A percentile compares a stretch with the other conserved stretches of the same genome.
Evolutionary conservation across 208 protist genomes (phyloP).

Genomic region (Strigomonas culicis): DNA sequence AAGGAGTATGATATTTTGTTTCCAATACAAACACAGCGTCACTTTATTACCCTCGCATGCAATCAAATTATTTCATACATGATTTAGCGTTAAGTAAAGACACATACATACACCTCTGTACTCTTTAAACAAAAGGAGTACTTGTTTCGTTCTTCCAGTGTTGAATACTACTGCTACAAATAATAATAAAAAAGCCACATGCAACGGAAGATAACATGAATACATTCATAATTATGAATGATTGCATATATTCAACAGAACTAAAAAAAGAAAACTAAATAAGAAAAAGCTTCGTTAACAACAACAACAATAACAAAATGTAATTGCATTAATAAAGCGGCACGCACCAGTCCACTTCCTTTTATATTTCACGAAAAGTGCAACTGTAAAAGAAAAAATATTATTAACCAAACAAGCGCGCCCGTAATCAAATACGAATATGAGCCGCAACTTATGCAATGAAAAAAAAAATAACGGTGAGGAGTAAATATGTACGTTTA

Average conservation of each 20-base stretch:
- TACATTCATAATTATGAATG: conserved; percentile 1
- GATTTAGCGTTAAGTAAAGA: no score
- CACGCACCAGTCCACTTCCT: background rate
- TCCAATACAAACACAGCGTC: no score
- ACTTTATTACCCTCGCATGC: no score
- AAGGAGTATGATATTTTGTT: no score
- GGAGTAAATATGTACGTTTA: background rate
- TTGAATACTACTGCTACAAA: no score
- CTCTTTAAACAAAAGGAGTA: no score
- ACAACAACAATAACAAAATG: conserved; percentile 12
- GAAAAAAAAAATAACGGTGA: background rate
- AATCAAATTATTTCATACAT: no score
- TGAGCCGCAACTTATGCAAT: background rate
- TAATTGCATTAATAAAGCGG: conserved; percentile 6
- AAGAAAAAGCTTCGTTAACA: background rate
- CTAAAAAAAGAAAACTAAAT: background rate
- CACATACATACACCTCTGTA: no score
- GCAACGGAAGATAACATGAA: background rate
- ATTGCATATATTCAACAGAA: background rate
- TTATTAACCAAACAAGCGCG: conserved; percentile 1
- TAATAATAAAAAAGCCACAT: no score
- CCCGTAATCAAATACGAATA: conserved; percentile 10
- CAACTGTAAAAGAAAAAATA: conserved; percentile 9
- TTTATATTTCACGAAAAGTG: background rate
- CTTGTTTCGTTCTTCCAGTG: no score